phyloP scores from a whole-genome alignment of 2,329 filamentous ascomycete species.

The Hansfordia pulvinata region DNA sequence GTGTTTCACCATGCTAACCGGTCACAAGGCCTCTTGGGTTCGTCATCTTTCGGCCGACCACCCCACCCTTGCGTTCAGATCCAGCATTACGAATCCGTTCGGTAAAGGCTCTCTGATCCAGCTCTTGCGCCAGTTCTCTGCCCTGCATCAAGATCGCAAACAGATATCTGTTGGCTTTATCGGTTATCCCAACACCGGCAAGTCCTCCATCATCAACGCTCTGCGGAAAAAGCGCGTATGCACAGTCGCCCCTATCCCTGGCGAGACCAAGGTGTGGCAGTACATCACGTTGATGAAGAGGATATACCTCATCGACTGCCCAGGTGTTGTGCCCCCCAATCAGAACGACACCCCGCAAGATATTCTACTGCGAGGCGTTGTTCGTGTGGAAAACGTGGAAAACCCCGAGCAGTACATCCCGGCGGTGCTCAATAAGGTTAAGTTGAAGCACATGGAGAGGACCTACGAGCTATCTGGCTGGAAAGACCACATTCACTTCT shows the following conservation, averaged over 20 bases:
- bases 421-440: constrained; percentile 66
- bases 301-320: constrained; percentile 89
- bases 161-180: constrained; percentile 89
- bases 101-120: constrained; percentile 91
- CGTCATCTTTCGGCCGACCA: constrained; percentile 77
- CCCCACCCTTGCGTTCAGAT: constrained; percentile 89
- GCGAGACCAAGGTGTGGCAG: constrained; percentile 96
- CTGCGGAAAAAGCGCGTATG: constrained; percentile 89
- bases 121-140: constrained; percentile 83
- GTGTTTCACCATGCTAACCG: constrained; percentile 16
- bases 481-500: constrained; percentile 63
- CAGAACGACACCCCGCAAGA: constrained; percentile 74
- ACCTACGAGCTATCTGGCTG: constrained; percentile 84
- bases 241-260: constrained; percentile 85
- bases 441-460: constrained; percentile 76
- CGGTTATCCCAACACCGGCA: constrained; percentile 82
- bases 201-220: constrained; percentile 95
- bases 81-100: constrained; percentile 89
- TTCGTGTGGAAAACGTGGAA: constrained; percentile 90
- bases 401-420: constrained; percentile 93
- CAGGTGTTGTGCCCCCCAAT: constrained; percentile 87
- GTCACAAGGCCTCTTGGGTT: constrained; percentile 77
- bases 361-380: constrained; percentile 79
- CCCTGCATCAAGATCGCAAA: constrained; percentile 78
- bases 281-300: constrained; percentile 93